Base-by-base conservation (phyloP, 805 yeast genomes). In the Candida succiphila region DNA sequence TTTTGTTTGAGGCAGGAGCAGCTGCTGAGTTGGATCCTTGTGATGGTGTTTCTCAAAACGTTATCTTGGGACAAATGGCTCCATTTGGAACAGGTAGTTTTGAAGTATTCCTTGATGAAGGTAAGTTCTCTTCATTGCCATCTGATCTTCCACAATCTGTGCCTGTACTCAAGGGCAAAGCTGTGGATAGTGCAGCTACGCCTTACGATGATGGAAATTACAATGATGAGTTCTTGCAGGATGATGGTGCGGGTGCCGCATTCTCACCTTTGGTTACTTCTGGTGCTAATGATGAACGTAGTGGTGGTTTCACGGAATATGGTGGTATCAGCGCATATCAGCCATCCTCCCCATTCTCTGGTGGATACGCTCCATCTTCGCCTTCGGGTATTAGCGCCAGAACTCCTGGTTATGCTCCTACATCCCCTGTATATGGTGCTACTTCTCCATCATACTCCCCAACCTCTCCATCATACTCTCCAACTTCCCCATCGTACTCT, bases 71-170 rank as follows among this genome's bases (percentile, higher is more conserved):
- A 32, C 98, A 92, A 69, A 74, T 92, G 71, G 97, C 98, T 17
- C 97, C 98, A 39, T 74, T 92, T 48, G 99, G 99, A 60, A 92
- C 99, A 3, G 99, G 99, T 54, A 81, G 95, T 1, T 92, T 92
- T 53, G 97, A 92, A 54, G 89, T 92, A 25, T 78, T 85, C 78
- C 78, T 92, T 39, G 96, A 92, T 58, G 97, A 92, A 48, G 76
- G 77, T 50, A 76, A 86, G 67, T 67, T 89, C 53, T 77, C 79
- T 35, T 55, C 69, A 31, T 64, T 81, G 27, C 76, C 84, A 22
- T 61, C 68, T n/a, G 72, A 70, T 29, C 56, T 39, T 48, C 62
- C 46, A 32, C 60, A 32, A 35, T 55, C 39, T 40, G 64, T 60
- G 17, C 51, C 62, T 24, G 54, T 54, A 19, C 48, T 69, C n/a